phyloP scores from a whole-genome alignment of 495 filamentous ascomycete species.

The Pseudomonodictys pantanalensis region DNA sequence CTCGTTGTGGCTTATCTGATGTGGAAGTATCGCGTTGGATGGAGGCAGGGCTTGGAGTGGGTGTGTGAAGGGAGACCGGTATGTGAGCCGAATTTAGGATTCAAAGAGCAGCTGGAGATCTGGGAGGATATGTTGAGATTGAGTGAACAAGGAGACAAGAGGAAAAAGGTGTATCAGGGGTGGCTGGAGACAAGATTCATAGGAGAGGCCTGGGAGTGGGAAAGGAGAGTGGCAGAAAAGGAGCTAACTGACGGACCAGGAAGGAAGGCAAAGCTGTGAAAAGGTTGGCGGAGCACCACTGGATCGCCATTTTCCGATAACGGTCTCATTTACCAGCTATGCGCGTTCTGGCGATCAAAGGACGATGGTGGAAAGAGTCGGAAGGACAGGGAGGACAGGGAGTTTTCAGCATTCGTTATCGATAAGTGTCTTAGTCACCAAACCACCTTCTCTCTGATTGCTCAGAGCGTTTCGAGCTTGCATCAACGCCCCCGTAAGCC shows the following conservation, averaged over 20 bases:
- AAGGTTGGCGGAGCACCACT: background rate
- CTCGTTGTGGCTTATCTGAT: constrained; percentile 36
- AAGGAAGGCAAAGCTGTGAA: background rate
- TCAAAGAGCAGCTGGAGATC: constrained; percentile 35
- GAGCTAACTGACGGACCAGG: no score
- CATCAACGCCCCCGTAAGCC: no score
- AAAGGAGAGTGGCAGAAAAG: background rate
- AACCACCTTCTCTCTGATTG: no score
- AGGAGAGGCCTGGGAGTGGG: constrained; percentile 36
- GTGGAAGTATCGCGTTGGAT: constrained; percentile 24
- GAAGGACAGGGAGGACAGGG: no score
- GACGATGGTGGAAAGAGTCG: no score
- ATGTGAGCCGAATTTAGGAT: constrained; percentile 37
- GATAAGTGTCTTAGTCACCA: no score
- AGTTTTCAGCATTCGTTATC: no score
- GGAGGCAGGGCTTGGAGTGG: constrained; percentile 25
- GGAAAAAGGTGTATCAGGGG: constrained; percentile 19
- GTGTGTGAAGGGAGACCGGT: constrained; percentile 37
- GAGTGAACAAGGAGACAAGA: constrained; percentile 1
- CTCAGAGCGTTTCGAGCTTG: no score
- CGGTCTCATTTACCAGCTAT: no score
- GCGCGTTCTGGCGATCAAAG: no score
- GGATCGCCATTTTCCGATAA: no score
- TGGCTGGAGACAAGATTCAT: constrained; percentile 33
- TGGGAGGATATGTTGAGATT: constrained; percentile 30